Base-by-base conservation (phyloP, 495 filamentous ascomycete genomes). In the Patellaria atrata region DNA sequence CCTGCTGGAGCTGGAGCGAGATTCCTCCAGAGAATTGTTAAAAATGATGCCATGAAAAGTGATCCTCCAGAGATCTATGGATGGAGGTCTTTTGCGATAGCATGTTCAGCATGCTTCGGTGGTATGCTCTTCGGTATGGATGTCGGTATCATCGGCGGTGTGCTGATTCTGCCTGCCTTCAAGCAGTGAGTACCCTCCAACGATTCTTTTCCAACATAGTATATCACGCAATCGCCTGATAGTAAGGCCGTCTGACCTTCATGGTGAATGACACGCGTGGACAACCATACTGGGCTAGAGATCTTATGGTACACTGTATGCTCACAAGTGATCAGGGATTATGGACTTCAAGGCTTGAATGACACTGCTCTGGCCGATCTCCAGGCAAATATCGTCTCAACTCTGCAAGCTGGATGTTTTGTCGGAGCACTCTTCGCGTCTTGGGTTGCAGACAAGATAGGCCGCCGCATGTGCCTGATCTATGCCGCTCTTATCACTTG, bases 1-100 rank as follows among this genome's bases (percentile, higher is more conserved):
- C n/a, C n/a, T n/a, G n/a, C n/a, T n/a, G n/a, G n/a, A n/a, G 23
- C 20, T 13, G 45, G 45, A 3, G 45, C 40, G 2, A 25, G 37
- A 4, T 44, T 82, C 33, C 55, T 82, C 21, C 65, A 59, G 41
- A 71, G 66, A 41, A 71, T 85, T 47, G 73, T 82, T 43, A 71
- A 71, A 55, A 85, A 85, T 70, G 77, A 82, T 41, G 73, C 79
- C 27, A 82, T 82, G 73, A 76, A 68, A 56, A 59, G 56, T 28
- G 77, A 79, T 47, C 78, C 79, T 8, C 65, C 64, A 36, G 73
- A 84, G 59, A 80, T 85, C 48, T 85, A 85, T 45, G 76, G 76
- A 42, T 83, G 78, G 78, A 69, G 77, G 37, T 73, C 78, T 13
- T 82, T 73, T 43, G 53, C 70, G 22, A 56, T 83, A 20, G 75